Conservation (phyloP, 441 rosid species). For the Hypseocharis bilobata region DNA sequence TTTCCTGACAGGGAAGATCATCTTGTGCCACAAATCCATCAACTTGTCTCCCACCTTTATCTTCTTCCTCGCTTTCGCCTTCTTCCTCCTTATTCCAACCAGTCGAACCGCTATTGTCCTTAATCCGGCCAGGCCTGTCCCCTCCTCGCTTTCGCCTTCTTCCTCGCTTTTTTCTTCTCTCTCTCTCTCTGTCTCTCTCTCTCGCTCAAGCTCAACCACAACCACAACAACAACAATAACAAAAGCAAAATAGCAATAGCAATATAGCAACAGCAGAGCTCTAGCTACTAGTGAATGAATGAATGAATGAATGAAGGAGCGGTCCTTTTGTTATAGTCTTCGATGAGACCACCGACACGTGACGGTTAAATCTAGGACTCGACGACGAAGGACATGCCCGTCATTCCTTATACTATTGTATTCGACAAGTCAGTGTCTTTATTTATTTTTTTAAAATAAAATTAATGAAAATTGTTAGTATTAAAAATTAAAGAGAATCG, state of each 20-base stretch:
- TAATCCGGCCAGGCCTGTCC: conserved; percentile 37
- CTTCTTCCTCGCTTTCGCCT: conserved; percentile 20
- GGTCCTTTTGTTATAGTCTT: not conserved
- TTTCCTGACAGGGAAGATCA: conserved; percentile 39
- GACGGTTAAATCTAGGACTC: not conserved
- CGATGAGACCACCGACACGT: not conserved
- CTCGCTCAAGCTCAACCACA: not conserved
- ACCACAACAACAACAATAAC: not conserved
- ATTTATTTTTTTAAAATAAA: too few species aligned
- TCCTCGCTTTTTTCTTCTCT: not conserved
- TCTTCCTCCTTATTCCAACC: conserved; percentile 14
- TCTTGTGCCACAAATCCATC: conserved; percentile 45
- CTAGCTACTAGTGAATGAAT: too few species aligned
- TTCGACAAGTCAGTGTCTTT: too few species aligned
- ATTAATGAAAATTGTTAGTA: too few species aligned
- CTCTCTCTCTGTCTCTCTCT: not conserved
- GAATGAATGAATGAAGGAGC: too few species aligned
- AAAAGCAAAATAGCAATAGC: too few species aligned
- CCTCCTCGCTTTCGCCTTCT: too few species aligned
- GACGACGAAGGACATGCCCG: not conserved
- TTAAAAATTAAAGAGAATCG: too few species aligned
- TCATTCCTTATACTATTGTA: too few species aligned
- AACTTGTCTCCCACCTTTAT: conserved; percentile 17
- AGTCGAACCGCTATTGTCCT: conserved; percentile 25
- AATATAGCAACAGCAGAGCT: too few species aligned